phyloP scores from a whole-genome alignment of 1,139 yeast species.

The Suhomyces wounanorum region DNA sequence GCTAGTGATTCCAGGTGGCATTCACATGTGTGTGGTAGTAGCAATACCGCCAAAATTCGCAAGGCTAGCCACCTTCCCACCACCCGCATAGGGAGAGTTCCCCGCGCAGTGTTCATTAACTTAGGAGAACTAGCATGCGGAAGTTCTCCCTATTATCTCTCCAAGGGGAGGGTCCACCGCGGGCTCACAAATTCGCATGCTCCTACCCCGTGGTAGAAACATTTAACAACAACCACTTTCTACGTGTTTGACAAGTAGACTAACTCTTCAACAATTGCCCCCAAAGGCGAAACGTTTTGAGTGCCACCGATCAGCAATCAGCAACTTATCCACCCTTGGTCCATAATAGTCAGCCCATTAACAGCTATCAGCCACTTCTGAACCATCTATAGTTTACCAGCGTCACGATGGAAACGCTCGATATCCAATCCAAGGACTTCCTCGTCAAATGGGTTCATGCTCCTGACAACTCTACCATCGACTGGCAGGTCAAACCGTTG shows the following conservation, averaged over 20 bases:
- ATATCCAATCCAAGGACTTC: slow-evolving; percentile 85
- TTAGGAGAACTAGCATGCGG: neutral
- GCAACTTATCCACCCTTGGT: neutral
- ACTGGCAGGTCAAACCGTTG: slow-evolving; percentile 82
- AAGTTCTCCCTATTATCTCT: neutral
- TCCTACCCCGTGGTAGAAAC: neutral
- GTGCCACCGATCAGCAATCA: neutral
- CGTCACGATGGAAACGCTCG: slow-evolving; percentile 72
- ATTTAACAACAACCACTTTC: neutral
- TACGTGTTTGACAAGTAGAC: neutral
- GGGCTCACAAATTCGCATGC: neutral
- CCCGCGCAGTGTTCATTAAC: neutral
- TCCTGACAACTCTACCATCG: slow-evolving; percentile 63
- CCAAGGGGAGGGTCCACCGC: neutral
- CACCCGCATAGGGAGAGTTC: neutral
- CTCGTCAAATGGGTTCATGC: slow-evolving; percentile 89
- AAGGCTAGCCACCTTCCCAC: neutral
- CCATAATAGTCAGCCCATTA: neutral
- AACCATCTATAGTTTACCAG: neutral
- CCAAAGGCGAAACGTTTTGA: neutral
- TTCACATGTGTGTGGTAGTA: neutral
- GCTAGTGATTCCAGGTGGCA: neutral
- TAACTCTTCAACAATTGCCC: neutral
- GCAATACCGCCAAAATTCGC: neutral
- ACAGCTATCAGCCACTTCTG: neutral